Base-by-base conservation (phyloP, 805 yeast species). In the Saturnispora sekii region DNA sequence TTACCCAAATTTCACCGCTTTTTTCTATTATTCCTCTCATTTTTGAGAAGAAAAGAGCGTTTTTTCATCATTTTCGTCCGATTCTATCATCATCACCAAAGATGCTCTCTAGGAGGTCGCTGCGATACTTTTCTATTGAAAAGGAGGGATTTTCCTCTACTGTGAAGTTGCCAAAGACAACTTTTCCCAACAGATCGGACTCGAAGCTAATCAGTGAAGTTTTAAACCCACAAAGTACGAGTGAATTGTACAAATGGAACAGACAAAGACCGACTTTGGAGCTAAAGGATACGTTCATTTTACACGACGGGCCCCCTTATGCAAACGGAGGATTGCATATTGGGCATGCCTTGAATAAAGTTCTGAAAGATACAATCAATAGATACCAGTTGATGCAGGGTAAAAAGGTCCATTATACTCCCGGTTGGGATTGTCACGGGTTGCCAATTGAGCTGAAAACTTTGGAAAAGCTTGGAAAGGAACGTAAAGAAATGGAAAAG, bases 391-490 rank as follows among this genome's bases (percentile, higher is more conserved):
- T 89, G 21, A 36, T 57, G 36, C 62, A 69, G 33, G 84, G 87
- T 12, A 71, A 77, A 48, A 70, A 72, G 40, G 77, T 93, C 3
- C 69, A 73, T 43, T 93, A 85, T 56, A 71, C 72, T 35, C 96
- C 97, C 0, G 99, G 99, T 0, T 93, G 98, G 97, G 99, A 93
- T 61, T 93, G 98, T 58, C 99, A 93, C 65, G 99, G 99, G 0
- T 67, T 93, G 33, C 99, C 99, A 1, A 93, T 93, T 50, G 99
- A 93, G 62, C 69, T 86, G 59, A 89, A 88, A 55, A 95, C 95
- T 0, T 62, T 86, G 17, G 61, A 73, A 62, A 53, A 73, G 64
- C 48, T 62, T 62, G 39, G 67, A 52, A 56, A 61, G 56, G 49
- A 53, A 45, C 43, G 58, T 40, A 56, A 51, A 10, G 53, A 54